A percentile compares a stretch with the other conserved stretches of the same genome.
Conservation (phyloP, 2,329 filamentous ascomycete species). For the Pyrenophora teres region DNA sequence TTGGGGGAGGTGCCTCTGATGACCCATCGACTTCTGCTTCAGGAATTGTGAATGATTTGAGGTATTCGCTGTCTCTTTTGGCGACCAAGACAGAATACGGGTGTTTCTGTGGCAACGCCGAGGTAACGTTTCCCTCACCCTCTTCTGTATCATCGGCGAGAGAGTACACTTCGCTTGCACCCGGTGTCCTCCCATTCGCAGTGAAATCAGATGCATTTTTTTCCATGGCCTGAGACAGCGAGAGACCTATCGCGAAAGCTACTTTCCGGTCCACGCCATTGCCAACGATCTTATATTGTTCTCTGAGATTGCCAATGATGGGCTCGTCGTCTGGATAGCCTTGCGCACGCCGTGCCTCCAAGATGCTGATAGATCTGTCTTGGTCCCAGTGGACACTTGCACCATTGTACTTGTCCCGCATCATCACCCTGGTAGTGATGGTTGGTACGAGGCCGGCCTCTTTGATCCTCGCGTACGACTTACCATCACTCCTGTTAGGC, state of each 20-base stretch:
- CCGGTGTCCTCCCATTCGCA: neutral
- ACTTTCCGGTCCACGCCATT: conserved; percentile 77
- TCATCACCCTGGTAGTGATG: conserved; percentile 60
- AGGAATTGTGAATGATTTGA: too few species aligned
- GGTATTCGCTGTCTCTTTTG: too few species aligned
- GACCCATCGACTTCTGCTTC: too few species aligned
- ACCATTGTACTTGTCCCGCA: conserved; percentile 62
- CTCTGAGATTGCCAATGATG: conserved; percentile 60
- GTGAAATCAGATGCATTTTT: neutral
- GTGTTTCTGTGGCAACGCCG: too few species aligned
- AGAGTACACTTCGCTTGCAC: neutral
- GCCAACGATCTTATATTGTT: conserved; percentile 71
- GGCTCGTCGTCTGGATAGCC: conserved; percentile 73
- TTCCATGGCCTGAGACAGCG: conserved; percentile 47
- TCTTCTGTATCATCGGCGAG: neutral
- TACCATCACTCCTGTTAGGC: conserved; percentile 26
- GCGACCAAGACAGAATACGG: too few species aligned
- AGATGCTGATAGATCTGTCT: conserved; percentile 63
- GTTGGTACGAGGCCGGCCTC: conserved; percentile 64
- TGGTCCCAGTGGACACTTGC: conserved; percentile 68
- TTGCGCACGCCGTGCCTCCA: conserved; percentile 72
- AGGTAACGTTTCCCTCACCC: too few species aligned
- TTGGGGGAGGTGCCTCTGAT: too few species aligned
- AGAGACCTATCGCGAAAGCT: conserved; percentile 68
- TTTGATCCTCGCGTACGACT: conserved; percentile 58